Evolutionary conservation across 306 rosid species (phyloP), one percentile per base, ranked within the genome.

Genomic region (Corylus avellana): DNA sequence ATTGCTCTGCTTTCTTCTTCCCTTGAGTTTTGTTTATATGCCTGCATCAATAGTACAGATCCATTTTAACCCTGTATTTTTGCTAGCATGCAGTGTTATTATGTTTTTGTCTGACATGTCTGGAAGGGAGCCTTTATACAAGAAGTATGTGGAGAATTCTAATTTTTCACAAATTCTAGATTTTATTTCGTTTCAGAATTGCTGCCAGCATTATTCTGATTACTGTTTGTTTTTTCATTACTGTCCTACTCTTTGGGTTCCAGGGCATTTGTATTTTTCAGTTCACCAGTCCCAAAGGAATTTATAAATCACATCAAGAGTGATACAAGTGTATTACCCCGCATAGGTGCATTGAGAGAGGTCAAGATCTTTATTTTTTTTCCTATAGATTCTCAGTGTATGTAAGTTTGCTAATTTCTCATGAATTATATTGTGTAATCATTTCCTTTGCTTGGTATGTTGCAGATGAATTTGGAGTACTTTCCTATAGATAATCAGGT

Each of bases 51-150:
- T 35, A 54, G 39, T 69, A 67, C 76, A 70, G 78, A 75, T 67
- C 78, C 81, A 67, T 82, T 84, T 78, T 89, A 84, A 92, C 80
- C 75, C 72, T 59, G 29, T 86, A 84, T 88, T 84, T 68, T 84
- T 91, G 84, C 93, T 91, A 88, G 92, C 90, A 77, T 88, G 97
- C 98, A 95, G 98, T 89, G 78, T 95, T 68, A 88, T 92, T 81
- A 91, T 95, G 98, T 90, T 95, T 88, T 86, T 92, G 82, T 95
- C 98, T 47, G 98, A 95, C 91, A 92, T 95, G 98, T 92, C 98
- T 71, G 98, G 98, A 84, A 92, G 96, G 88, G 97, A 95, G 87
- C 98, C 98, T 70, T 81, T 95, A 17, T 95, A 95, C 87, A 92
- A 78, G 87, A 95, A 91, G 98, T 95, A 92, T 50, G 97, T 22